Conservation (phyloP, 2,329 filamentous ascomycete genomes). For the Gaeumannomyces sp. region DNA sequence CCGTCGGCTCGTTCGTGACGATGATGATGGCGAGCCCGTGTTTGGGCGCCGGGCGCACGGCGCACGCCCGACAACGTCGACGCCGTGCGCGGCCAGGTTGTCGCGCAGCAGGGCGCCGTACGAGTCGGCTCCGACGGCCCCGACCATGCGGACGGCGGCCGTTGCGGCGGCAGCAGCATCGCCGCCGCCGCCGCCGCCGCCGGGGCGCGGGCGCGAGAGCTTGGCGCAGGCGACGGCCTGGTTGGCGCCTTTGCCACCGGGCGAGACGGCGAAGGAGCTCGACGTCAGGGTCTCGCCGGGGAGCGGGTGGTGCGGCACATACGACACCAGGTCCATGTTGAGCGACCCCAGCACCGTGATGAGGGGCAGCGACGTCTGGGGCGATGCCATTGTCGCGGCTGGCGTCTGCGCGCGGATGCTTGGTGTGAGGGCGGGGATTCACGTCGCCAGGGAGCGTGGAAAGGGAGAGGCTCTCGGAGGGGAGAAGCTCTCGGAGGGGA, state of each 20-base stretch:
- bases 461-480: too few relatives aligned
- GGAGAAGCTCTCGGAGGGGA: too few relatives aligned
- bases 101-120: constrained; percentile 56
- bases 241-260: constrained; percentile 93
- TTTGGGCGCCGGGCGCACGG: constrained; percentile 34
- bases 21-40: constrained; percentile 72
- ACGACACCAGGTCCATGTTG: constrained; percentile 88
- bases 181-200: constrained; percentile 7
- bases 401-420: too few relatives aligned
- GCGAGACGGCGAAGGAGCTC: constrained; percentile 68
- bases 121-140: constrained; percentile 63
- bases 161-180: constrained; percentile 24
- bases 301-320: constrained; percentile 74
- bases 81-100: constrained; percentile 54
- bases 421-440: too few relatives aligned
- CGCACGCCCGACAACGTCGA: constrained; percentile 52
- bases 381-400: not conserved
- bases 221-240: constrained; percentile 87
- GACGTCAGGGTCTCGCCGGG: constrained; percentile 85
- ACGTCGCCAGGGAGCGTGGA: too few relatives aligned
- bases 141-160: constrained; percentile 60
- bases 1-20: constrained; percentile 60
- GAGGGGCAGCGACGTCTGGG: constrained; percentile 27
- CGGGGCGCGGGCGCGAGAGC: constrained; percentile 54
- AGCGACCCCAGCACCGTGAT: constrained; percentile 89